Conservation (phyloP, 805 yeast species). For the Limtongozyma cylindracea region DNA sequence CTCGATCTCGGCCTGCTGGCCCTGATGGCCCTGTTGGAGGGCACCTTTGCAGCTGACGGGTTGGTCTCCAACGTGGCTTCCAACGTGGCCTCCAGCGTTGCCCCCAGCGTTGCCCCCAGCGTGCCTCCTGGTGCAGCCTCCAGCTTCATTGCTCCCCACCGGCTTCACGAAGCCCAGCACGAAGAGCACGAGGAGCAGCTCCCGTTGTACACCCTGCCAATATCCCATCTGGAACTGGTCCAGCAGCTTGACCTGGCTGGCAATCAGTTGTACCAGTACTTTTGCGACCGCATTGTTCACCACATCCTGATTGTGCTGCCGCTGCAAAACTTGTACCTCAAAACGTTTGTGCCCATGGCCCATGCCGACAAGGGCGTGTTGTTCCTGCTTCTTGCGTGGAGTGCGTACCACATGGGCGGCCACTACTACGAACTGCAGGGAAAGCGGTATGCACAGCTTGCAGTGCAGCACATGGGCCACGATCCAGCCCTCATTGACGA, state of each 20-base stretch:
- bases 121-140: too few relatives aligned
- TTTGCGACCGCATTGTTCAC: slow-evolving; percentile 15
- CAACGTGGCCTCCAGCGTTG: too few relatives aligned
- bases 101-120: too few relatives aligned
- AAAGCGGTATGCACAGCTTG: slow-evolving; percentile 16
- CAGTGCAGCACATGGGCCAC: slow-evolving; percentile 14
- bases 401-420: slow-evolving; percentile 22
- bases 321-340: slow-evolving; percentile 18
- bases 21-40: too few relatives aligned
- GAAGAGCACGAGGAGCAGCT: too few relatives aligned
- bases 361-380: slow-evolving; percentile 22
- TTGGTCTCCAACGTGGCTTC: too few relatives aligned
- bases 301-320: slow-evolving; percentile 21
- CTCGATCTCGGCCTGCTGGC: too few relatives aligned
- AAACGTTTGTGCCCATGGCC: slow-evolving; percentile 28
- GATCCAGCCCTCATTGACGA: slow-evolving; percentile 5
- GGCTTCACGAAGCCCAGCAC: too few relatives aligned
- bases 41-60: too few relatives aligned
- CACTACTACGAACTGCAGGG: slow-evolving; percentile 23
- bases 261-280: slow-evolving; percentile 17
- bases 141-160: slow-evolving; percentile 5
- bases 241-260: slow-evolving; percentile 4
- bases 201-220: too few relatives aligned
- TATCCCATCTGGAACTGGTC: too few relatives aligned
- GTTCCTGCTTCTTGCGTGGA: slow-evolving; percentile 27